Evolutionary conservation across 768 basidiomycete genomes (phyloP), one percentile per base, ranked within the genome.

Genomic region (Daedalea quercina): DNA sequence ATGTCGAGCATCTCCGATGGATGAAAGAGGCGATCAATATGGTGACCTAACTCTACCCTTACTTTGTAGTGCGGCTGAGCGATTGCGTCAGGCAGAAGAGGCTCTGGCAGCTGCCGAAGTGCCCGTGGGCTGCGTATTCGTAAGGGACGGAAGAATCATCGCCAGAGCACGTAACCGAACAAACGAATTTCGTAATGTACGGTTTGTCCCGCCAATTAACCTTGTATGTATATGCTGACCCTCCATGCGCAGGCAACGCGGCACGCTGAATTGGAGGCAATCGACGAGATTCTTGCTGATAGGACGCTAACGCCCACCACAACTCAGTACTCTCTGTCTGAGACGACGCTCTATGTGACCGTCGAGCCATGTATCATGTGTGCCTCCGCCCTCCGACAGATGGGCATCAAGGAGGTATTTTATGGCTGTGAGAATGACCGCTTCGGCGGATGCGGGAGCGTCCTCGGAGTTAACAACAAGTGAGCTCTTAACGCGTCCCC

Each of bases 281-380:
- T 98, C 60, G 93, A 96, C 65, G 75, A 76, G 61, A 91, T 99
- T 58, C 72, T 98, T 12, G 73, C 82, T 0, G 77, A 86, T 64
- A 69, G 70, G 50, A 50, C 62, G 15, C 76, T 87, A 57, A 86
- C 87, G 8, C 79, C 81, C 22, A 63, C 67, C 31, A 55, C 66
- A n/a, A 48, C 68, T 0, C 62, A 67, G 42, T 81, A 89, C 54
- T 90, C 90, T 4, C 77, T 99, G 17, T 76, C 77, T 0, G 75
- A 80, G 9, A 94, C 91, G 20, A 89, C 82, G 2, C 81, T 98
- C 25, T 99, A 98, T 67, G 96, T 98, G 48, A 99, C 96, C 3
- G 96, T 99, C 50, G 95, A 99, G 69, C 96, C 95, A 0, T 99
- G 96, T 69, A 93, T 98, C 67, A 98, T 98, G 96, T 99, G 96